A percentile compares a stretch with the other conserved stretches of the same genome.
These are phyloP conservation scores for Colletotrichum navitas DNA, from an alignment of 2,329 filamentous ascomycete genomes.

Conservation along the genomic window DNA sequence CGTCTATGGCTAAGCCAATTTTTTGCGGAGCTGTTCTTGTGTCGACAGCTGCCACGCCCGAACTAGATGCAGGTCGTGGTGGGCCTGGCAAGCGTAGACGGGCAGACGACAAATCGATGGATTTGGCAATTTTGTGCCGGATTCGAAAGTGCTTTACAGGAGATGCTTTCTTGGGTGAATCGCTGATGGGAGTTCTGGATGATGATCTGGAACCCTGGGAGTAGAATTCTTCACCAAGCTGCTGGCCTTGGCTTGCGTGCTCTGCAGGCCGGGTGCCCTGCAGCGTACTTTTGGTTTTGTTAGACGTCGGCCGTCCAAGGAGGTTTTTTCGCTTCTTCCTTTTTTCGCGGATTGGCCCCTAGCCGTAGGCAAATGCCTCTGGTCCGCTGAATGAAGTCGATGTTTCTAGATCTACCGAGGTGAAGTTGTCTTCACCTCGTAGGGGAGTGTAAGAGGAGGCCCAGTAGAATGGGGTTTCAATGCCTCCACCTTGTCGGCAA, in stretches of 20 bases:
- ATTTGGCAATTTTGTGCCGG: conserved; percentile 23
- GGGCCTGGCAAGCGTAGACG: conserved; percentile 8
- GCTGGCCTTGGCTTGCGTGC: not conserved
- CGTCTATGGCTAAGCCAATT: conserved; percentile 26
- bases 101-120: conserved; percentile 20
- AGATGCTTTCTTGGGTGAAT: not conserved
- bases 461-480: conserved; percentile 35
- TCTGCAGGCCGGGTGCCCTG: not conserved
- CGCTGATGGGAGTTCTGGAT: not conserved
- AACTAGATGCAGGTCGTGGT: conserved; percentile 32
- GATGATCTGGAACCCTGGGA: not conserved
- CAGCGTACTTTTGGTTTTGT: not conserved
- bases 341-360: conserved; percentile 25
- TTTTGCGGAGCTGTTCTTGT: conserved; percentile 18
- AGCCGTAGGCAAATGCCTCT: conserved; percentile 39
- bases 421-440: conserved; percentile 8
- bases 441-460: conserved; percentile 33
- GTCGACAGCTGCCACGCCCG: conserved; percentile 28
- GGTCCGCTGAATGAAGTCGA: conserved; percentile 4
- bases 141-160: not conserved
- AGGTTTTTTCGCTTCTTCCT: conserved; percentile 36
- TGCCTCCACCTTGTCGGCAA: not conserved
- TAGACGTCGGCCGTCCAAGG: conserved; percentile 13
- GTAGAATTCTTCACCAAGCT: not conserved
- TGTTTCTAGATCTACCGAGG: not conserved